phyloP scores from a whole-genome alignment of 1,284 basidiomycete species.

The Thecaphora frezii region DNA sequence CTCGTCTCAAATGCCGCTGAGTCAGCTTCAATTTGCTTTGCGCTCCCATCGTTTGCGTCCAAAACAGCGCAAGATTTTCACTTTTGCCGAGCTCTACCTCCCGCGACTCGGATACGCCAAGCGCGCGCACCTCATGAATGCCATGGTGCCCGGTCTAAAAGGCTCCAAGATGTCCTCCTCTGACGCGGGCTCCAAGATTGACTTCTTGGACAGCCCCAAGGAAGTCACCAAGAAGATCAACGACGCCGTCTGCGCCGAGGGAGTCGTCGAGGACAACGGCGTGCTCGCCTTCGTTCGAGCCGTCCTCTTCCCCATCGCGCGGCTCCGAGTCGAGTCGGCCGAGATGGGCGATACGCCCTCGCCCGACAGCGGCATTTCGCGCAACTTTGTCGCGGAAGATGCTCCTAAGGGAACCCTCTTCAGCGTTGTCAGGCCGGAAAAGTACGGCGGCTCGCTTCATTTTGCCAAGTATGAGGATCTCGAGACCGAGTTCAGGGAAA shows the following conservation, averaged over 20 bases:
- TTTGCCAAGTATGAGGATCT: conserved; percentile 72
- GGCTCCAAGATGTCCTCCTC: conserved; percentile 99
- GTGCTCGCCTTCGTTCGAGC: conserved; percentile 84
- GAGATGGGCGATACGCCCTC: conserved; percentile 24
- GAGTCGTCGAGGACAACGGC: conserved; percentile 87
- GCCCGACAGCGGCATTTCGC: conserved; percentile 16
- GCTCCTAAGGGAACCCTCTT: conserved; percentile 79
- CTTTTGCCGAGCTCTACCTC: conserved; percentile 91
- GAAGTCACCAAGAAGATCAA: conserved; percentile 87
- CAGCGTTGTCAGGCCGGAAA: conserved; percentile 73
- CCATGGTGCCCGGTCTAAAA: conserved; percentile 91
- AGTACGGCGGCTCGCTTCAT: conserved; percentile 81
- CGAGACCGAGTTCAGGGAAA: conserved; percentile 74
- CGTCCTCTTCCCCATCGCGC: conserved; percentile 82
- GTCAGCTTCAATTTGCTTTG: not conserved
- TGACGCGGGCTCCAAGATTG: conserved; percentile 94
- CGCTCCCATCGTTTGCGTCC: not conserved
- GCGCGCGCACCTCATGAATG: conserved; percentile 96
- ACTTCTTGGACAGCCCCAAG: conserved; percentile 88
- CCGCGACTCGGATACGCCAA: conserved; percentile 90
- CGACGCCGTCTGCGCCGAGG: conserved; percentile 82
- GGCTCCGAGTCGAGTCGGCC: conserved; percentile 39
- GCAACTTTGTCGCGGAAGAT: conserved; percentile 62
- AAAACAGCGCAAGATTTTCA: conserved; percentile 91
- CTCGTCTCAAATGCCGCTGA: not conserved